phyloP scores from a whole-genome alignment of 2,329 filamentous ascomycete genomes.

The Penicillium sp. region DNA sequence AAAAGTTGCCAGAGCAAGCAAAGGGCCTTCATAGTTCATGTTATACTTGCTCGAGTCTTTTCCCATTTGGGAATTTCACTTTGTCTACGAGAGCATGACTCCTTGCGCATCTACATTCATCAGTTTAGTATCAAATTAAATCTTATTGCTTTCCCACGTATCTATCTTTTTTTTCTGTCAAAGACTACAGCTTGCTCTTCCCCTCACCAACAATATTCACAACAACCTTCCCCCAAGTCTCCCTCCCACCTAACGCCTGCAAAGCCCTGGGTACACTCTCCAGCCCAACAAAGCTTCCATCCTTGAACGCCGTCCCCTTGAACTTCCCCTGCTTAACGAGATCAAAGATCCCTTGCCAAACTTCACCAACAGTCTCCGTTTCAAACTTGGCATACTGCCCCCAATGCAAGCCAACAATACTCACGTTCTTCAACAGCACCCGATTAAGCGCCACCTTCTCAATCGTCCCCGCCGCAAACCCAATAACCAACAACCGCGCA shows the following conservation, averaged over 20 bases:
- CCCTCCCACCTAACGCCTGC: conserved; percentile 71
- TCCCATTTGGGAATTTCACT: conserved; percentile 7
- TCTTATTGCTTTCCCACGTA: neutral
- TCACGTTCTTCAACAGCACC: conserved; percentile 90
- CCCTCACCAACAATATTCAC: conserved; percentile 73
- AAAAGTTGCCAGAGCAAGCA: conserved; percentile 40
- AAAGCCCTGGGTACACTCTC: conserved; percentile 76
- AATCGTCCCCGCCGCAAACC: conserved; percentile 81
- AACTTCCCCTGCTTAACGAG: conserved; percentile 77
- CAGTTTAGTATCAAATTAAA: conserved; percentile 7
- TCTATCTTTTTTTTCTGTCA: neutral
- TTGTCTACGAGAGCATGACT: conserved; percentile 46
- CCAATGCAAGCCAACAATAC: conserved; percentile 87
- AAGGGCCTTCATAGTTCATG: conserved; percentile 50
- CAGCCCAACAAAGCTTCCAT: conserved; percentile 77
- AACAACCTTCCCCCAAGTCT: conserved; percentile 95
- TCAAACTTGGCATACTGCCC: conserved; percentile 76
- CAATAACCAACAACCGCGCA: conserved; percentile 79
- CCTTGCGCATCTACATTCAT: conserved; percentile 44
- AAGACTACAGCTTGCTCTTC: conserved; percentile 41
- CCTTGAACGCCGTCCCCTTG: conserved; percentile 75
- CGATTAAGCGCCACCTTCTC: conserved; percentile 93
- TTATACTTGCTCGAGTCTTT: conserved; percentile 32
- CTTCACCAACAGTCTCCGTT: conserved; percentile 63
- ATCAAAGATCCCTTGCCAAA: conserved; percentile 80